phyloP scores from a whole-genome alignment of 768 basidiomycete species.

The Hericium alpestre region DNA sequence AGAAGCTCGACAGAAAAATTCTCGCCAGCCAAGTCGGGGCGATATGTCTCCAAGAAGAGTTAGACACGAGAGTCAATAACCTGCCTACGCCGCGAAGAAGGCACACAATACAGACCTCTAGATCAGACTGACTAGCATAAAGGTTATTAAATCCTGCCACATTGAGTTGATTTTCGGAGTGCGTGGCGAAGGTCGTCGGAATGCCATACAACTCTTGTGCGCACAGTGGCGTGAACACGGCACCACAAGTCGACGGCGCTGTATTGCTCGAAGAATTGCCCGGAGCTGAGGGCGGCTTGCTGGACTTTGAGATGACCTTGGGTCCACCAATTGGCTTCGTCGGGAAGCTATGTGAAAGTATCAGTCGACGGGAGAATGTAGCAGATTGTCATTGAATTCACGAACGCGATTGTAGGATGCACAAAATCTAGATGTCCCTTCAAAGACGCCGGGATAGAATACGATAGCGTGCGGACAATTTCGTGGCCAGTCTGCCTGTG shows the following conservation, averaged over 20 bases:
- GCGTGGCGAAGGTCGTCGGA: slow-evolving; percentile 20
- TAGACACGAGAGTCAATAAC: not conserved
- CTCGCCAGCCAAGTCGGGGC: not conserved
- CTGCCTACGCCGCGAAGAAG: not conserved
- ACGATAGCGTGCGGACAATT: slow-evolving; percentile 3
- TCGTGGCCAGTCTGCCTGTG: slow-evolving; percentile 6
- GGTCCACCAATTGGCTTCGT: not conserved
- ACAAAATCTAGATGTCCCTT: slow-evolving; percentile 9
- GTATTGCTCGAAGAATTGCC: not conserved
- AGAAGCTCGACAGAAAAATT: slow-evolving; percentile 11
- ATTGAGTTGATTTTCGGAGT: slow-evolving; percentile 15
- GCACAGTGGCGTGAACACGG: slow-evolving; percentile 19
- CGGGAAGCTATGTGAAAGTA: not conserved
- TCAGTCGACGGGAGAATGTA: not conserved
- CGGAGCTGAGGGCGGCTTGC: not conserved
- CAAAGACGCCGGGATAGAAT: slow-evolving; percentile 3
- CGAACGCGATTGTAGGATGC: slow-evolving; percentile 13
- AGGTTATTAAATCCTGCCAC: slow-evolving; percentile 20
- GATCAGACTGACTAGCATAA: slow-evolving; percentile 21
- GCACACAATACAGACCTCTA: slow-evolving; percentile 9
- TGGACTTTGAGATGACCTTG: not conserved
- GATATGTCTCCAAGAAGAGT: not conserved
- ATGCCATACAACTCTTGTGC: slow-evolving; percentile 26
- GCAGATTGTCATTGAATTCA: too few species aligned
- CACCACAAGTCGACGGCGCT: not conserved